These are phyloP conservation scores for Osmanthus fragrans DNA, from an alignment of 257 asterid species.

Conservation along the genomic window DNA sequence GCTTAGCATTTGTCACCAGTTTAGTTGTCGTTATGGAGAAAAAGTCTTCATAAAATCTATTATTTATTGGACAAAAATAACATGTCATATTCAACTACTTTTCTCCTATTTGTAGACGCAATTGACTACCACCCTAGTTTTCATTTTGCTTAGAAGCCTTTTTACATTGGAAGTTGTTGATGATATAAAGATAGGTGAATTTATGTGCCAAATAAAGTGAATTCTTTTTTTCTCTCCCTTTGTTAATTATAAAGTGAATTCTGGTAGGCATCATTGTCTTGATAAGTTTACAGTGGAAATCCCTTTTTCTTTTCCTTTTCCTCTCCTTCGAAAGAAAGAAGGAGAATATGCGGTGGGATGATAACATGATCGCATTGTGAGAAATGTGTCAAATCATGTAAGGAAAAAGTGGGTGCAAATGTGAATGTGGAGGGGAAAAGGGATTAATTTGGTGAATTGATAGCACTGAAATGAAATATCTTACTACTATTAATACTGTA, in stretches of 20 bases:
- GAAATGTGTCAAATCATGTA: background rate
- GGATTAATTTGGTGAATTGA: background rate
- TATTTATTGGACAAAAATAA: background rate
- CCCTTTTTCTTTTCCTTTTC: background rate
- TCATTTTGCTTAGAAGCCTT: background rate
- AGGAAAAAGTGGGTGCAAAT: constrained; percentile 5
- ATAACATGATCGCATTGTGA: constrained; percentile 1
- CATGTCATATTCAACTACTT: background rate
- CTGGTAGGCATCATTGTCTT: background rate
- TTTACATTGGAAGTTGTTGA: constrained; percentile 4
- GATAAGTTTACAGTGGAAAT: background rate
- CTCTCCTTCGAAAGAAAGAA: background rate
- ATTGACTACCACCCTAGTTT: background rate
- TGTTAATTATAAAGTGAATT: background rate
- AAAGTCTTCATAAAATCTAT: too few relatives aligned
- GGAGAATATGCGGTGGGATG: background rate
- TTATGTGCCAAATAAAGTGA: constrained; percentile 8
- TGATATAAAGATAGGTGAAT: background rate
- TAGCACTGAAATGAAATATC: background rate
- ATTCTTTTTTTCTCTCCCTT: background rate
- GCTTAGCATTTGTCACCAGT: too few relatives aligned
- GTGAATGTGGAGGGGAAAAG: background rate
- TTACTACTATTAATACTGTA: background rate
- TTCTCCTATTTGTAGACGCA: background rate
- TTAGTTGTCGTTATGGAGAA: too few relatives aligned